Percentiles rank a stretch among this genome's conserved stretches.
These are phyloP conservation scores for Monilinia laxa DNA, from an alignment of 2,329 filamentous ascomycete genomes.

Conservation along the genomic window DNA sequence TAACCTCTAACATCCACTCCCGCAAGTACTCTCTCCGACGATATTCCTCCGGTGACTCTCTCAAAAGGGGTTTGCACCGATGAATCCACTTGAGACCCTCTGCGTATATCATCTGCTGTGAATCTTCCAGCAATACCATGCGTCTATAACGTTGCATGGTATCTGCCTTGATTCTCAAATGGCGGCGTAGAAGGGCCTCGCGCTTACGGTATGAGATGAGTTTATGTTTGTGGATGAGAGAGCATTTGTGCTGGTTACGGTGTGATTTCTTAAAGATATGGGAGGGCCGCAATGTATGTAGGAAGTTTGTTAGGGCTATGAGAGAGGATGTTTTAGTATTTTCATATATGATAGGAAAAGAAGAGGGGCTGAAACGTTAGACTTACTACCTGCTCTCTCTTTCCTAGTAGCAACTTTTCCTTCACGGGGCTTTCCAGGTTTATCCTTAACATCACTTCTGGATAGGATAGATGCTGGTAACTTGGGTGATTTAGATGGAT, in stretches of 20 bases:
- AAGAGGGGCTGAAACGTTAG: background rate
- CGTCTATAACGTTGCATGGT: background rate
- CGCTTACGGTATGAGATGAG: background rate
- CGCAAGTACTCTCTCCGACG: conserved; percentile 1
- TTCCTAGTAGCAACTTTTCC: background rate
- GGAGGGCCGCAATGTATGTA: background rate
- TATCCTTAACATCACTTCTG: background rate
- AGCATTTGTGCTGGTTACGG: background rate
- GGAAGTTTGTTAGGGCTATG: background rate
- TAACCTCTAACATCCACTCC: background rate
- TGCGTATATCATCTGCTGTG: background rate
- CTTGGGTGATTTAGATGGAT: background rate
- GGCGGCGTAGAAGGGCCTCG: background rate
- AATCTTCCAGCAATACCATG: background rate
- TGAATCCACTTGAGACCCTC: background rate
- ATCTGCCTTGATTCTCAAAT: background rate
- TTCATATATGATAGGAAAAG: no score
- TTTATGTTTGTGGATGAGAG: conserved; percentile 9
- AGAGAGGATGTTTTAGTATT: background rate
- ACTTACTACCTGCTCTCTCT: conserved; percentile 3
- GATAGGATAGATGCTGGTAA: background rate
- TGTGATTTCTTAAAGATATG: background rate
- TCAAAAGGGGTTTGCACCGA: background rate
- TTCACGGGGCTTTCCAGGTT: background rate
- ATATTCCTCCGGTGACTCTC: background rate